Conservation (phyloP, 371 early-diverging fungal genomes). For the Saksenaea oblongispora region DNA sequence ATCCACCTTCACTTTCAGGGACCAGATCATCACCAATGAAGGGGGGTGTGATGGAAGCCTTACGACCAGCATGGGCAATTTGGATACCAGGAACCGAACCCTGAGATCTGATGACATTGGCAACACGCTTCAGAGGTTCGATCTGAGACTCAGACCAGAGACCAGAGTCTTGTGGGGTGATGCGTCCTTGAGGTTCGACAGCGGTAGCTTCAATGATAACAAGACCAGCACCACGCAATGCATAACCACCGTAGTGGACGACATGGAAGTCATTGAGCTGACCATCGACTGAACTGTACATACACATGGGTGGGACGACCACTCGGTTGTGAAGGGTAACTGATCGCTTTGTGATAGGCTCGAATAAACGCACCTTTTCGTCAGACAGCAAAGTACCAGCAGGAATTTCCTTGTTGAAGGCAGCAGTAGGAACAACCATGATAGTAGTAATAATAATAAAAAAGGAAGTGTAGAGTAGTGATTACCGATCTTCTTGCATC, state of each 20-base stretch:
- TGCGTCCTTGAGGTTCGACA: constrained; percentile 75
- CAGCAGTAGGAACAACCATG: too few species aligned
- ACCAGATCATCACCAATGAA: too few species aligned
- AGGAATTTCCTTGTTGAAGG: too few species aligned
- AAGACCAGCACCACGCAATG: constrained; percentile 73
- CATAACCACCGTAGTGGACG: constrained; percentile 69
- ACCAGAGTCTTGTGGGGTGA: constrained; percentile 74
- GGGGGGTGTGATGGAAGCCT: too few species aligned
- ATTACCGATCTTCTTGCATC: too few species aligned
- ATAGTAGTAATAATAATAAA: too few species aligned
- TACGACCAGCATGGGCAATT: too few species aligned
- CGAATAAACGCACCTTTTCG: constrained; percentile 51
- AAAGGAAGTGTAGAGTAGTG: too few species aligned
- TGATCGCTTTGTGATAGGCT: constrained; percentile 62
- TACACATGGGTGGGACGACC: constrained; percentile 82
- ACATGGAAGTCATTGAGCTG: constrained; percentile 51
- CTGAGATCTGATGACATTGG: too few species aligned
- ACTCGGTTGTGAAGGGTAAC: constrained; percentile 73
- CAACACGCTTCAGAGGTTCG: too few species aligned
- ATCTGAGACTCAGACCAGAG: constrained; percentile 80
- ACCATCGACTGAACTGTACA: constrained; percentile 35
- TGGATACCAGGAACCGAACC: too few species aligned
- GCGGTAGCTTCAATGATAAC: constrained; percentile 81
- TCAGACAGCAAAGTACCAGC: constrained; percentile 17
- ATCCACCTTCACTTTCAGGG: constrained; percentile 28